These are phyloP conservation scores for Aspergillus hancockii DNA, from an alignment of 495 filamentous ascomycete species.

Conservation along the genomic window DNA sequence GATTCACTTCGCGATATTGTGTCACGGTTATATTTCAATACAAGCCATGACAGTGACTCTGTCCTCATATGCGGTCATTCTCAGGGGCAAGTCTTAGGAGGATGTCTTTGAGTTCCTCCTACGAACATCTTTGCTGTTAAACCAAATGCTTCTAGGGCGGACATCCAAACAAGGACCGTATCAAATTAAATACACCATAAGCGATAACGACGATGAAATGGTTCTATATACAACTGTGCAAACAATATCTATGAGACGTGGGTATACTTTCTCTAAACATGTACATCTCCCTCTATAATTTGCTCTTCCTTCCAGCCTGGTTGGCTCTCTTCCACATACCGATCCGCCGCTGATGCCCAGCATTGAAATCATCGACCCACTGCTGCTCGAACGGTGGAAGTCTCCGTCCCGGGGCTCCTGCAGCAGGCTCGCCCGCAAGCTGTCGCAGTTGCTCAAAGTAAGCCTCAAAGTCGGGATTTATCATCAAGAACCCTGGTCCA, in stretches of 20 bases:
- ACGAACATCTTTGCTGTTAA: too few relatives aligned
- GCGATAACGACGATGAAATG: too few relatives aligned
- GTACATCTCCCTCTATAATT: neutral
- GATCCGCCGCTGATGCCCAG: conserved; percentile 49
- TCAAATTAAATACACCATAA: too few relatives aligned
- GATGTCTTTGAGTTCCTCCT: too few relatives aligned
- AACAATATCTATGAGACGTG: neutral
- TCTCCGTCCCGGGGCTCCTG: conserved; percentile 35
- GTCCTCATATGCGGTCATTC: too few relatives aligned
- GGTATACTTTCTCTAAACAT: neutral
- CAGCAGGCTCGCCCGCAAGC: conserved; percentile 47
- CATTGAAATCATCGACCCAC: conserved; percentile 52
- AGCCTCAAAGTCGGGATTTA: conserved; percentile 55
- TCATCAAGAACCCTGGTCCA: conserved; percentile 46
- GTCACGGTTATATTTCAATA: too few relatives aligned
- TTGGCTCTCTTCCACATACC: conserved; percentile 46
- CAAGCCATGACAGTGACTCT: too few relatives aligned
- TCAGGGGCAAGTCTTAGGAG: too few relatives aligned
- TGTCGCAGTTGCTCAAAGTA: conserved; percentile 54
- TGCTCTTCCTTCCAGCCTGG: conserved; percentile 15
- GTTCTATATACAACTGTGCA: neutral
- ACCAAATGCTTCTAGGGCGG: too few relatives aligned
- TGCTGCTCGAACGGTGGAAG: conserved; percentile 48
- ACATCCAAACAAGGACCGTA: too few relatives aligned
- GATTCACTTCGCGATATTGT: too few relatives aligned